phyloP scores from a whole-genome alignment of 148 eudicot species.

The Vaccinium myrtillus region DNA sequence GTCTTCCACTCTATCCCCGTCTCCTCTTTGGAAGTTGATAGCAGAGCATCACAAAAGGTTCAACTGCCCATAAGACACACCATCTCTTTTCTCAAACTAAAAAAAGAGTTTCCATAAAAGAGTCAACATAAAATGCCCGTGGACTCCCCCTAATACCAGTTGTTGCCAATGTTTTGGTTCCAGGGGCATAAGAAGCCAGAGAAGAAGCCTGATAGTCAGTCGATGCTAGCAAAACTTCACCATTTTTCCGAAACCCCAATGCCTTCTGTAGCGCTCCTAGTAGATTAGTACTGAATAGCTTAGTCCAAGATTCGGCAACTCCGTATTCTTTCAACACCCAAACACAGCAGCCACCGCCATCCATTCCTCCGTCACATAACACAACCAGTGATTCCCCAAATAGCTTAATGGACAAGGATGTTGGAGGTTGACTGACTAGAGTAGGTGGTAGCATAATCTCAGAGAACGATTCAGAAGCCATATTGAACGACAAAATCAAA shows the following conservation, averaged over 20 bases:
- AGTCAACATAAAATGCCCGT: slow-evolving; percentile 27
- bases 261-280: background rate
- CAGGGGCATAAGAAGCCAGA: slow-evolving; percentile 27
- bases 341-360: slow-evolving; percentile 18
- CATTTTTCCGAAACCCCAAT: slow-evolving; percentile 31
- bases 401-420: background rate
- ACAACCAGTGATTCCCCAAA: slow-evolving; percentile 16
- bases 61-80: background rate
- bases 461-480: slow-evolving; percentile 19
- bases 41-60: background rate
- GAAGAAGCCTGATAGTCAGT: background rate
- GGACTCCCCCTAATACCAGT: slow-evolving; percentile 23
- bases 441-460: slow-evolving; percentile 17
- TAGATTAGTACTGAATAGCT: slow-evolving; percentile 13
- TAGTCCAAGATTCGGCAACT: slow-evolving; percentile 31
- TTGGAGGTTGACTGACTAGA: background rate
- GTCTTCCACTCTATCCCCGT: background rate
- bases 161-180: background rate
- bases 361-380: slow-evolving; percentile 6
- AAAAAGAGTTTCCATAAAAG: background rate
- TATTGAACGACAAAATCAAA: slow-evolving; percentile 24
- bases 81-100: background rate
- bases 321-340: slow-evolving; percentile 41
- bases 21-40: background rate
- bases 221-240: slow-evolving; percentile 22